Conservation (phyloP, 2,329 filamentous ascomycete species). For the Venturiaceae sp. region DNA sequence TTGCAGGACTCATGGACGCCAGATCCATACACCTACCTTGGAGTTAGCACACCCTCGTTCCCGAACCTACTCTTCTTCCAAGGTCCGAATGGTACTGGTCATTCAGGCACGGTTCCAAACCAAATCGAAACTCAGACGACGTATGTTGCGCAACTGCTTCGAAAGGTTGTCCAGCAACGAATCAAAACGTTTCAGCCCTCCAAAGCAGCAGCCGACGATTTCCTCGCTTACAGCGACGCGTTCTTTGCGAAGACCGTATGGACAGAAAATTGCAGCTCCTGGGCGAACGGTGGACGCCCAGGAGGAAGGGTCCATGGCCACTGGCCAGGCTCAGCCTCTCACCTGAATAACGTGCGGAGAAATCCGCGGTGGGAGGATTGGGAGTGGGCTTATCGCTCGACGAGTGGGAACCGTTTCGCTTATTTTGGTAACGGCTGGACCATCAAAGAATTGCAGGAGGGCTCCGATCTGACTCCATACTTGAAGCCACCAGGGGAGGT, state of each 20-base stretch:
- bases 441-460: conserved; percentile 43
- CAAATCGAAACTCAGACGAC: conserved; percentile 53
- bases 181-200: conserved; percentile 36
- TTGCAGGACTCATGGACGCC: conserved; percentile 1
- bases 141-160: conserved; percentile 40
- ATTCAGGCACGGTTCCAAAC: conserved; percentile 53
- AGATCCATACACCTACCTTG: conserved; percentile 39
- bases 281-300: conserved; percentile 16
- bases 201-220: conserved; percentile 37
- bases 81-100: conserved; percentile 4
- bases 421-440: conserved; percentile 64
- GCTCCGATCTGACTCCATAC: conserved; percentile 55
- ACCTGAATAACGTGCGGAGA: conserved; percentile 38
- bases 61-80: conserved; percentile 47
- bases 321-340: conserved; percentile 36
- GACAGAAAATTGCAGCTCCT: conserved; percentile 19
- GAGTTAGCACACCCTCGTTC: conserved; percentile 52
- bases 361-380: conserved; percentile 38
- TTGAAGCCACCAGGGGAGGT: conserved; percentile 45
- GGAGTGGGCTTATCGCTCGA: conserved; percentile 26
- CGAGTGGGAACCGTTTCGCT: conserved; percentile 41
- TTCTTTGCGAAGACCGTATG: conserved; percentile 38
- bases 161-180: conserved; percentile 38
- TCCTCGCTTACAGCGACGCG: conserved; percentile 34
- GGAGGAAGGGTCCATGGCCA: conserved; percentile 28